Evolutionary conservation across 148 eudicot species (phyloP).

Genomic region (Spergularia marina): DNA sequence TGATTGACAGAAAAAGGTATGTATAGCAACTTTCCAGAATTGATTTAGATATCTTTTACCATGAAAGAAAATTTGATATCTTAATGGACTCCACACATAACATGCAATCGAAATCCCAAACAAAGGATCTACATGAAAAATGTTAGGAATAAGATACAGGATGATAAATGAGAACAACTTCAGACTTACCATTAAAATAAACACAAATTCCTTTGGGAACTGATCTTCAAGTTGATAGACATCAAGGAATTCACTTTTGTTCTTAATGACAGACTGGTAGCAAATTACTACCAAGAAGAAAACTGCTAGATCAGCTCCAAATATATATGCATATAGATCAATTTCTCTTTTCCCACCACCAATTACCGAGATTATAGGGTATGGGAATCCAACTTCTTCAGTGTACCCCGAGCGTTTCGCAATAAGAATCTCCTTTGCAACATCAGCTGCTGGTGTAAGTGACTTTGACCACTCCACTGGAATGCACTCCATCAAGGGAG

Average conservation of each 20-base stretch:
- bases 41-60: background rate
- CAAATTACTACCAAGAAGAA: slow-evolving; percentile 93
- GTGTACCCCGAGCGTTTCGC: slow-evolving; percentile 53
- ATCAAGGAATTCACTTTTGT: slow-evolving; percentile 90
- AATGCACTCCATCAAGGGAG: slow-evolving; percentile 55
- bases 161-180: slow-evolving; percentile 3
- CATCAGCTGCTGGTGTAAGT: slow-evolving; percentile 93
- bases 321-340: slow-evolving; percentile 91
- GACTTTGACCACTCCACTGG: slow-evolving; percentile 61
- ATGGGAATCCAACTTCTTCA: slow-evolving; percentile 76
- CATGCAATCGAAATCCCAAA: background rate
- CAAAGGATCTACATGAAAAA: background rate
- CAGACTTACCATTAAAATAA: slow-evolving; percentile 72
- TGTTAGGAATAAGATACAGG: background rate
- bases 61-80: background rate
- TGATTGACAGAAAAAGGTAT: background rate
- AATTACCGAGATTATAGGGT: slow-evolving; percentile 75
- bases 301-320: slow-evolving; percentile 91
- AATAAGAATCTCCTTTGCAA: slow-evolving; percentile 82
- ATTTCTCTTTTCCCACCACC: slow-evolving; percentile 98
- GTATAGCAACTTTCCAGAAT: background rate
- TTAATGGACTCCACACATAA: background rate
- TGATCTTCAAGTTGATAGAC: slow-evolving; percentile 99
- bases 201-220: slow-evolving; percentile 91
- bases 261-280: slow-evolving; percentile 86